A percentile compares a stretch with the other conserved stretches of the same genome.
Conservation (phyloP, 495 filamentous ascomycete genomes). For the Daldinia concentrica region DNA sequence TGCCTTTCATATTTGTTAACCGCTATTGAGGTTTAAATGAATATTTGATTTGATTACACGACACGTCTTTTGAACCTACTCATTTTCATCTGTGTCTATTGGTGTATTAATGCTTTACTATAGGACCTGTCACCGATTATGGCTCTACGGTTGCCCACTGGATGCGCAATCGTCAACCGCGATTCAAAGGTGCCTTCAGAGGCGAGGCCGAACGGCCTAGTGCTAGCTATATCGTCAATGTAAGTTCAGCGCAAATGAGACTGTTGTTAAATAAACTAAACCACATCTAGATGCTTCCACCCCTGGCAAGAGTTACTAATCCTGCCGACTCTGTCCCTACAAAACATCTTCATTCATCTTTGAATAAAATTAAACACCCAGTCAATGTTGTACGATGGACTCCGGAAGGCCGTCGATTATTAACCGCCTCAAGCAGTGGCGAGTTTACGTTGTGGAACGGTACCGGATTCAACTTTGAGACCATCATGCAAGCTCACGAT, state of each 20-base stretch:
- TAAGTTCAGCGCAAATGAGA: conserved; percentile 55
- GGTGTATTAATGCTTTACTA: not conserved
- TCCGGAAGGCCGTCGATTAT: conserved; percentile 87
- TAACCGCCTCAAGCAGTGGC: conserved; percentile 93
- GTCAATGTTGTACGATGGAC: conserved; percentile 99
- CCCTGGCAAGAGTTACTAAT: conserved; percentile 72
- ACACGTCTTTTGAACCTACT: not conserved
- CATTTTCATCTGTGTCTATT: not conserved
- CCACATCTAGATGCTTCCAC: conserved; percentile 79
- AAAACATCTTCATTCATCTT: conserved; percentile 90
- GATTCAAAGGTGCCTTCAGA: conserved; percentile 71
- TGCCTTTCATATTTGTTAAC: not conserved
- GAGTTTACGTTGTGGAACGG: conserved; percentile 99
- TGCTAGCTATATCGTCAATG: conserved; percentile 87
- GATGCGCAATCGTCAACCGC: conserved; percentile 85
- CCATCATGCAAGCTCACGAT: conserved; percentile 98
- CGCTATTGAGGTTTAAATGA: not conserved
- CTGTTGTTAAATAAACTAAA: conserved; percentile 7
- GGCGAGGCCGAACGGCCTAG: conserved; percentile 86
- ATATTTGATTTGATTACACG: not conserved
- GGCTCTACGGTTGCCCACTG: conserved; percentile 90
- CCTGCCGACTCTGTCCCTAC: conserved; percentile 86
- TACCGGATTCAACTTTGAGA: conserved; percentile 98
- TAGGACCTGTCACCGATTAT: conserved; percentile 93
- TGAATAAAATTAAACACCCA: conserved; percentile 97